phyloP scores from a whole-genome alignment of 2,329 filamentous ascomycete species.

The Sclerotinia minor region DNA sequence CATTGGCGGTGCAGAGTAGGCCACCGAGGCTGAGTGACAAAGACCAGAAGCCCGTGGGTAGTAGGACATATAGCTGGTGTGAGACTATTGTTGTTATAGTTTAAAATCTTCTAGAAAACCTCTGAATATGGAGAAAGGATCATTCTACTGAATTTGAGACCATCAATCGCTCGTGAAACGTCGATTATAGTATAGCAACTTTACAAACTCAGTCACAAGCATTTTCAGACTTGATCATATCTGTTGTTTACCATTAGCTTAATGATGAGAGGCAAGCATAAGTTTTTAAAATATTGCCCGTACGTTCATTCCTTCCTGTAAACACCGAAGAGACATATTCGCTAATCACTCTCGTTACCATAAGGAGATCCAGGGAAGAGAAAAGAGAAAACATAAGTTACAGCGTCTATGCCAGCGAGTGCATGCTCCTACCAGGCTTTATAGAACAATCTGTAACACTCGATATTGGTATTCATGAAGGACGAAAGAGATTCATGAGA shows the following conservation, averaged over 20 bases:
- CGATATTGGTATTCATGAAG: neutral
- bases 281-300: neutral
- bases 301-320: neutral
- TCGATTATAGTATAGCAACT: neutral
- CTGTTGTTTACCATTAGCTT: neutral
- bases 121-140: neutral
- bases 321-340: neutral
- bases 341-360: neutral
- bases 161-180: neutral
- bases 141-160: neutral
- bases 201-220: too few species aligned
- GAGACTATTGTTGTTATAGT: neutral
- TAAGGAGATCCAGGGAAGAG: neutral
- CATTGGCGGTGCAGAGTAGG: neutral
- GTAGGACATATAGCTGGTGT: neutral
- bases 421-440: neutral
- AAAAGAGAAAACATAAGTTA: neutral
- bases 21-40: neutral
- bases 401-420: constrained; percentile 4
- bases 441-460: constrained; percentile 1
- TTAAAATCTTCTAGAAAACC: neutral
- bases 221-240: neutral
- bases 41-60: neutral
- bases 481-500: neutral
- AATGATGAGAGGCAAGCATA: neutral